Base-by-base conservation (phyloP, 2,329 filamentous ascomycete genomes). In the Colletotrichum melonis region DNA sequence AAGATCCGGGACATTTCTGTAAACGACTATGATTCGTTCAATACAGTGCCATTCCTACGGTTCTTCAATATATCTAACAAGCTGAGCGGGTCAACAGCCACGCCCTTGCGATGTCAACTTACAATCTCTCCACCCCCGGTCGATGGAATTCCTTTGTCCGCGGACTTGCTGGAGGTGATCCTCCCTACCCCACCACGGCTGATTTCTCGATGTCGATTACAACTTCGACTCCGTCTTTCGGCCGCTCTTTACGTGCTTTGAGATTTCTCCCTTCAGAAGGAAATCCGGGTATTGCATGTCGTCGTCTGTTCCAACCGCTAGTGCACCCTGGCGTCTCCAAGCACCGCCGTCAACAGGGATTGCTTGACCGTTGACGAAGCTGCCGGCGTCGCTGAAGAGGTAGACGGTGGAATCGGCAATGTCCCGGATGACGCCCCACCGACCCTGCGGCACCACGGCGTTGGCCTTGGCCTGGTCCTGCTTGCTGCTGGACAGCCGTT, bases 341-440 rank as follows among this genome's bases (percentile, higher is more conserved):
- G 87, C 84, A 0, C 84, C 89, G 35, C 91, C 91, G 77, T 93
- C 91, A 76, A 94, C 94, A 38, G 97, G 93, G 46, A 98, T 84
- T 3, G 91, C 90, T 76, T 95, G 92, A 1, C 95, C 97, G 76
- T 94, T 98, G 59, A 98, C 91, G 81, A 94, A 98, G 80, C 92
- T 95, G 1, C 92, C 96, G 0, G 94, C 91, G 58, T 97, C 94
- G 58, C 93, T 94, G 80, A 98, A 97, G 68, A 98, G 82, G 78
- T 92, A 99, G 0, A 98, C 90, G 0, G 96, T 98, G 1, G 96
- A 94, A 82, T 99, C 96, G 0, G 95, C 93, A 78, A 99, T 95
- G 79, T 99, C 96, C 76, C 93, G 93, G 30, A 97, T 91, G 0
- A 90, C 90, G 7, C 96, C 97, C 82, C 91, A 91, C 69, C 95